A percentile compares a stretch with the other conserved stretches of the same genome.
Conservation (phyloP, 768 basidiomycete species). For the Exidia glandulosa region DNA sequence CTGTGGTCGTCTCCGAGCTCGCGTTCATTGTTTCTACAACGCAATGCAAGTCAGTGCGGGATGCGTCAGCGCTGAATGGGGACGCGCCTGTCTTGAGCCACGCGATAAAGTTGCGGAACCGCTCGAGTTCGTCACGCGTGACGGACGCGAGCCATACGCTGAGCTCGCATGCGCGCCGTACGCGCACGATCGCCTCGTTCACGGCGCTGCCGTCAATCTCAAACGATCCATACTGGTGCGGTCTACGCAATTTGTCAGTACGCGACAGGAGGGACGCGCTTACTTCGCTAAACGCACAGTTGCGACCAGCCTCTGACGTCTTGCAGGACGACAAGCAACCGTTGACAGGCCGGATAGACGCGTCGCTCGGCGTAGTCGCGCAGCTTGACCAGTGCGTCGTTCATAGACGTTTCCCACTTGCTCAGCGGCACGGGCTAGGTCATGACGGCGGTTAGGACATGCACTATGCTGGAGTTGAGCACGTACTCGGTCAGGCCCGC, state of each 20-base stretch:
- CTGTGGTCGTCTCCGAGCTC: slow-evolving; percentile 30
- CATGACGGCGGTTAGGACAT: slow-evolving; percentile 7
- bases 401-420: slow-evolving; percentile 71
- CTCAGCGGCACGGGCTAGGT: slow-evolving; percentile 3
- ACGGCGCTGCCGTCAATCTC: slow-evolving; percentile 76
- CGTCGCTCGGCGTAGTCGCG: slow-evolving; percentile 65
- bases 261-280: slow-evolving; percentile 6
- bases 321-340: slow-evolving; percentile 62
- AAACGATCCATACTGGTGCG: slow-evolving; percentile 42
- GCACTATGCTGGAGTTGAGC: slow-evolving; percentile 3
- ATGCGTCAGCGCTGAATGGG: slow-evolving; percentile 10
- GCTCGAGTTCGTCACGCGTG: slow-evolving; percentile 54
- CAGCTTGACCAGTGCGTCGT: slow-evolving; percentile 57
- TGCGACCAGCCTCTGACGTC: slow-evolving; percentile 72
- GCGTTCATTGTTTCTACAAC: slow-evolving; percentile 36
- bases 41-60: background rate
- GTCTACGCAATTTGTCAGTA: slow-evolving; percentile 28
- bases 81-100: slow-evolving; percentile 45
- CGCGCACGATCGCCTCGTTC: slow-evolving; percentile 65
- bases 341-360: slow-evolving; percentile 63
- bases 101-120: slow-evolving; percentile 68
- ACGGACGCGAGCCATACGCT: slow-evolving; percentile 58
- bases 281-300: slow-evolving; percentile 36
- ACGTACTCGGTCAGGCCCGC: slow-evolving; percentile 50
- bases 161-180: slow-evolving; percentile 52